These are phyloP conservation scores for Oryza brachyantha DNA, from an alignment of 176 grass and related monocot genomes.

Conservation along the genomic window DNA sequence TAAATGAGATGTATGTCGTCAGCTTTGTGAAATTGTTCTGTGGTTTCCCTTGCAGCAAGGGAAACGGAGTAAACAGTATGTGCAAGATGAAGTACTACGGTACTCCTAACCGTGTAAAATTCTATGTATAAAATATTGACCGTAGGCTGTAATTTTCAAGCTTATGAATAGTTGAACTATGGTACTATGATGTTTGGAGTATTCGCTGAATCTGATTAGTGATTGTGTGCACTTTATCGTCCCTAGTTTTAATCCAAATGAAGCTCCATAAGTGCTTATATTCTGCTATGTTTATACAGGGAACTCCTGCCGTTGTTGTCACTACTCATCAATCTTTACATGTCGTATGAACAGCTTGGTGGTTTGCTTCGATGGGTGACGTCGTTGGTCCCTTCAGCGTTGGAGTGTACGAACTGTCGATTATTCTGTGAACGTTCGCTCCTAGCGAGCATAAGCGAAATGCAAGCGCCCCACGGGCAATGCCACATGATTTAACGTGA, in stretches of 20 bases:
- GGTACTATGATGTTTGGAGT: neutral
- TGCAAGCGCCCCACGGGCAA: too few species aligned
- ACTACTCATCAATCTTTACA: neutral
- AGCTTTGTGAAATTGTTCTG: neutral
- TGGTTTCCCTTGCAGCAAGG: neutral
- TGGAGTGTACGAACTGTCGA: too few species aligned
- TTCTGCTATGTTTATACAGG: neutral
- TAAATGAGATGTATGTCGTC: neutral
- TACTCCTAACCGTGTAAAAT: neutral
- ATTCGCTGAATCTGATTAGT: neutral
- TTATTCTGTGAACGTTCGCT: too few species aligned
- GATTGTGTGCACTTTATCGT: neutral
- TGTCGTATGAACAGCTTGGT: too few species aligned
- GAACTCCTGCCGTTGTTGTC: neutral
- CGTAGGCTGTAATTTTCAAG: neutral
- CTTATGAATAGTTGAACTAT: neutral
- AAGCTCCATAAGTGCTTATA: neutral
- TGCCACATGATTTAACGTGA: too few species aligned
- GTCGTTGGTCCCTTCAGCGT: too few species aligned
- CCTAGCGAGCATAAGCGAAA: too few species aligned
- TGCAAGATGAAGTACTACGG: neutral
- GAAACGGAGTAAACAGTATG: neutral
- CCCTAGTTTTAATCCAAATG: neutral
- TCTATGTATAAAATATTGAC: neutral
- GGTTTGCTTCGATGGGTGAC: neutral